Evolutionary conservation across 805 yeast genomes (phyloP).

Genomic region (Candida loeiensis): DNA sequence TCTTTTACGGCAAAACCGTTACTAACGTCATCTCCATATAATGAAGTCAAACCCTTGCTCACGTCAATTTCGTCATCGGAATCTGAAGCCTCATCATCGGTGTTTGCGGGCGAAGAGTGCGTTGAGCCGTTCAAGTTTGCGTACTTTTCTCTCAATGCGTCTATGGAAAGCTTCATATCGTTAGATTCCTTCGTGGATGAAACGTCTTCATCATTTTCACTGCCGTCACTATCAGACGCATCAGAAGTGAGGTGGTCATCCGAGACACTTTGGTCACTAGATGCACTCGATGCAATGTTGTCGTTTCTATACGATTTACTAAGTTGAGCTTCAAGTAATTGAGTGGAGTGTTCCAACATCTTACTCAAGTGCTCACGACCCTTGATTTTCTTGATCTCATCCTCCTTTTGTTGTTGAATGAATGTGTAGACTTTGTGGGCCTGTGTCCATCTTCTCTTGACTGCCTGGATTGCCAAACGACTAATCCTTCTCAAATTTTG

Average conservation of each 20-base stretch:
- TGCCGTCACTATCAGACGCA: constrained; percentile 21
- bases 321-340: constrained; percentile 80
- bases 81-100: constrained; percentile 15
- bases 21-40: constrained; percentile 14
- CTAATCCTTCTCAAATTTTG: constrained; percentile 67
- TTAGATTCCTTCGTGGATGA: constrained; percentile 10
- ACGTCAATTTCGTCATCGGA: constrained; percentile 11
- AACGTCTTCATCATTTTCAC: constrained; percentile 10
- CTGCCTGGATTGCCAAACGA: constrained; percentile 77
- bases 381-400: constrained; percentile 70
- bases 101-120: neutral
- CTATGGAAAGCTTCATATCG: constrained; percentile 52
- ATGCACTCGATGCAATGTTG: constrained; percentile 5
- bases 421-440: constrained; percentile 80
- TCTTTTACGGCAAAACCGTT: constrained; percentile 4
- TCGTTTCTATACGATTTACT: constrained; percentile 26
- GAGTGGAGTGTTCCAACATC: constrained; percentile 88
- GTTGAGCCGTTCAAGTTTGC: constrained; percentile 33
- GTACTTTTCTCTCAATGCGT: constrained; percentile 56
- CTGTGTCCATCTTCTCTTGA: constrained; percentile 83
- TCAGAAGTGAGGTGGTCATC: constrained; percentile 19
- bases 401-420: constrained; percentile 72
- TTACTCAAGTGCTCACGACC: constrained; percentile 86
- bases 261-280: constrained; percentile 15
- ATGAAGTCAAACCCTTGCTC: constrained; percentile 21